A percentile compares a stretch with the other conserved stretches of the same genome.
Conservation (phyloP, 257 asterid genomes). For the Fraxinus excelsior region DNA sequence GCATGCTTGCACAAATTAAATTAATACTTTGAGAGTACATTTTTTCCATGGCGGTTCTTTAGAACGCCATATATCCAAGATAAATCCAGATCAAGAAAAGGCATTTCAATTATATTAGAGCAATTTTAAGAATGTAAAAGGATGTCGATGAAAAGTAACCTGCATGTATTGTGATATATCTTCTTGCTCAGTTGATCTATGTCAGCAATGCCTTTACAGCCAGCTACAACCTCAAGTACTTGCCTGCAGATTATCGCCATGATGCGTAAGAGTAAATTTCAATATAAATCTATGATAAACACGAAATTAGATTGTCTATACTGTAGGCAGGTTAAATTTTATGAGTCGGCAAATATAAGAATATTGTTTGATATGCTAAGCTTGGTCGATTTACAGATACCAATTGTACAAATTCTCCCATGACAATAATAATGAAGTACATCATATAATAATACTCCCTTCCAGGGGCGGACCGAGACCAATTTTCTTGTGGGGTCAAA, state of each 20-base stretch:
- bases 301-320: neutral
- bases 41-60: neutral
- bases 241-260: constrained; percentile 52
- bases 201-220: constrained; percentile 77
- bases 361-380: neutral
- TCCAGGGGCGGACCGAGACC: too few species aligned
- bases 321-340: neutral
- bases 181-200: constrained; percentile 72
- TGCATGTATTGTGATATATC: constrained; percentile 85
- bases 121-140: neutral
- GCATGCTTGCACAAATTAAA: neutral
- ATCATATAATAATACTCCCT: neutral
- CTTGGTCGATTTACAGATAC: neutral
- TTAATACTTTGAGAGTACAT: neutral
- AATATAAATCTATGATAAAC: neutral
- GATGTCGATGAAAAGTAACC: constrained; percentile 34
- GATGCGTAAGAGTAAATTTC: neutral
- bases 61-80: neutral
- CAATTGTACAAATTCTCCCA: neutral
- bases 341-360: neutral
- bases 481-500: too few species aligned
- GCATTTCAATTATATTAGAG: neutral
- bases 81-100: neutral
- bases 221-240: constrained; percentile 95
- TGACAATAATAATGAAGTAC: neutral